These are phyloP conservation scores for Nakaseomyces uthaithaninus DNA, from an alignment of 1,139 yeast genomes.

Conservation along the genomic window DNA sequence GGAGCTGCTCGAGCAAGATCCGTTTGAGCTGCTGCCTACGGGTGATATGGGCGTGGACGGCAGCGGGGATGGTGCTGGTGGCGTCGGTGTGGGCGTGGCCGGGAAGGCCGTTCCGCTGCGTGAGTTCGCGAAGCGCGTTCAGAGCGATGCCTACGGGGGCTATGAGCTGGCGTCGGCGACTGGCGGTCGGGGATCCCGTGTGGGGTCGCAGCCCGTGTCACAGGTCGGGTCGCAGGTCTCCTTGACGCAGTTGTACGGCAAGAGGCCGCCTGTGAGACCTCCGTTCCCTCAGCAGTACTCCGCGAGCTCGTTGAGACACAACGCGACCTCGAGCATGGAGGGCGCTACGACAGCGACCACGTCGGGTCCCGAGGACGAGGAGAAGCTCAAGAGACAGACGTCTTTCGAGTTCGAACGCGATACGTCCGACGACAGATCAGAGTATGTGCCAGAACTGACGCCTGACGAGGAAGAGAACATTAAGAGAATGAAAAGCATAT, in stretches of 20 bases:
- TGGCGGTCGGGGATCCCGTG: constrained; percentile 13
- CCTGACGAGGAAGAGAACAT: constrained; percentile 60
- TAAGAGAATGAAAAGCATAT: constrained; percentile 66
- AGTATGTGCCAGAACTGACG: not conserved
- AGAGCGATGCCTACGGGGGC: constrained; percentile 25
- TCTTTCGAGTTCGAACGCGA: constrained; percentile 2
- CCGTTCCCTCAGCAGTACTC: constrained; percentile 2
- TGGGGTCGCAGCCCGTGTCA: constrained; percentile 18
- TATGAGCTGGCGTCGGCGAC: constrained; percentile 20
- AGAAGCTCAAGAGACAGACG: not conserved
- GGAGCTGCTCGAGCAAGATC: constrained; percentile 15
- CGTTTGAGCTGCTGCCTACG: constrained; percentile 29
- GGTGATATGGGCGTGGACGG: no score
- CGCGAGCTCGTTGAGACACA: constrained; percentile 2
- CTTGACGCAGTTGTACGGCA: constrained; percentile 7
- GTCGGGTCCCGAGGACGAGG: not conserved
- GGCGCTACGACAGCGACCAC: not conserved
- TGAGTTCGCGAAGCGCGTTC: constrained; percentile 26
- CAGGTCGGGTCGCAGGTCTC: constrained; percentile 10
- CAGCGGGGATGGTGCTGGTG: no score
- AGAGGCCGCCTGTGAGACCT: not conserved
- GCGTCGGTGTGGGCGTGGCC: no score
- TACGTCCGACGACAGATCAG: not conserved
- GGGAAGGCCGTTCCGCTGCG: constrained; percentile 23
- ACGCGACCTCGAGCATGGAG: constrained; percentile 1